phyloP scores from a whole-genome alignment of 495 filamentous ascomycete species.

The Darksidea phi region DNA sequence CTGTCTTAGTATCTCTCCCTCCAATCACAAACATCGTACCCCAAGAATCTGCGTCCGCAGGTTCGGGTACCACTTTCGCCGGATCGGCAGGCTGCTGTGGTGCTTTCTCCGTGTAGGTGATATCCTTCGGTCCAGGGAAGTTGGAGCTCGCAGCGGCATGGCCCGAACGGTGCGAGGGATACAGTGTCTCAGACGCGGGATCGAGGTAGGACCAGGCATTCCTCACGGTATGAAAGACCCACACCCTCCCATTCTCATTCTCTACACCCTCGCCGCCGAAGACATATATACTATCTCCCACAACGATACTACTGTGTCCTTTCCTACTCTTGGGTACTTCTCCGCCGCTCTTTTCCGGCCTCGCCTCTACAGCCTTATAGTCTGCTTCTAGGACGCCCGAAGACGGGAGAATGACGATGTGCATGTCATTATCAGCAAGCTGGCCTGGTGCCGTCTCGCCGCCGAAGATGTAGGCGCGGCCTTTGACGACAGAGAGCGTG shows the following conservation, averaged over 20 bases:
- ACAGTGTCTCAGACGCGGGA: slow-evolving; percentile 44
- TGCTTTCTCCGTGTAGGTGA: slow-evolving; percentile 10
- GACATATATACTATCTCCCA: slow-evolving; percentile 61
- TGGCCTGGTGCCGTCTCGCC: slow-evolving; percentile 56
- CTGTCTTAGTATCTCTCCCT: slow-evolving; percentile 11
- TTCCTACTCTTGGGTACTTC: slow-evolving; percentile 53
- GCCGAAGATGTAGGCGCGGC: slow-evolving; percentile 69
- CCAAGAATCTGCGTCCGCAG: slow-evolving; percentile 33
- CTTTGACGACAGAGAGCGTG: slow-evolving; percentile 62
- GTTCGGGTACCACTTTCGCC: slow-evolving; percentile 39
- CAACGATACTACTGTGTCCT: slow-evolving; percentile 58
- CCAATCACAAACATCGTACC: slow-evolving; percentile 42
- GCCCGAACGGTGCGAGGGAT: slow-evolving; percentile 41
- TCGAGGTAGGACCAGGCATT: slow-evolving; percentile 59
- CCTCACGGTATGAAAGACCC: slow-evolving; percentile 61
- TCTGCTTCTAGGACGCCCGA: slow-evolving; percentile 51
- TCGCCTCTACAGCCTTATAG: slow-evolving; percentile 55
- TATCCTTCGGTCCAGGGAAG: slow-evolving; percentile 30
- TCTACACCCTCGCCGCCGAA: slow-evolving; percentile 56
- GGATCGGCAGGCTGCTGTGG: slow-evolving; percentile 41
- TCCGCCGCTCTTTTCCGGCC: slow-evolving; percentile 31
- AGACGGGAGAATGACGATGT: slow-evolving; percentile 61
- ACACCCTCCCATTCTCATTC: slow-evolving; percentile 64
- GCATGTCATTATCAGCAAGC: slow-evolving; percentile 64
- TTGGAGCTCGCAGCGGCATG: slow-evolving; percentile 38